phyloP scores from a whole-genome alignment of 148 eudicot genomes.

The Camellia japonica region DNA sequence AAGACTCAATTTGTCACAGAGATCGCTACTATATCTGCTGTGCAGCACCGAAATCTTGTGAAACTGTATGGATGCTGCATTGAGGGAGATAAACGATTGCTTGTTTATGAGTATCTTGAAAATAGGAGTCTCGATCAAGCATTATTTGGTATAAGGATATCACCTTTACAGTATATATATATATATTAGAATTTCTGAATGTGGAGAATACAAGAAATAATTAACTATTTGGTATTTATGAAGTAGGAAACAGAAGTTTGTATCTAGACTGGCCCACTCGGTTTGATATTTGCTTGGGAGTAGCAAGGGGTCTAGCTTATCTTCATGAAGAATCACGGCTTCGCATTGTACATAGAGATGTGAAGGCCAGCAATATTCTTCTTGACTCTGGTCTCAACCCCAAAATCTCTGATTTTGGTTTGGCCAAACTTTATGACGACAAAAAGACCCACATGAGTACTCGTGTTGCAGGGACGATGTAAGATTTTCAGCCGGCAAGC shows the following conservation, averaged over 20 bases:
- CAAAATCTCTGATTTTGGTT: too few relatives aligned
- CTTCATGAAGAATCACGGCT: too few relatives aligned
- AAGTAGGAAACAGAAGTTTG: too few relatives aligned
- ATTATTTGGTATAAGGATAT: constrained; percentile 54
- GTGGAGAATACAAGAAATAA: background rate
- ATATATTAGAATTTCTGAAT: background rate
- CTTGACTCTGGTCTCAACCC: too few relatives aligned
- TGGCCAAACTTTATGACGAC: too few relatives aligned
- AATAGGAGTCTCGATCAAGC: constrained; percentile 90
- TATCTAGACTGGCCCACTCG: too few relatives aligned
- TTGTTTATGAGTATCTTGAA: constrained; percentile 83
- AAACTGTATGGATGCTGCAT: constrained; percentile 82
- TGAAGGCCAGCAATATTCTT: too few relatives aligned
- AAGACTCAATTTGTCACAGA: constrained; percentile 78
- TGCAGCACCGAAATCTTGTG: constrained; percentile 85
- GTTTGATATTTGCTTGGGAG: too few relatives aligned
- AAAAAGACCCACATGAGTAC: too few relatives aligned
- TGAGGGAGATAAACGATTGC: constrained; percentile 67
- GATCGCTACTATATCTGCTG: constrained; percentile 80
- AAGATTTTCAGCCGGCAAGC: background rate
- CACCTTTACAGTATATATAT: background rate
- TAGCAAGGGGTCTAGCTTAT: too few relatives aligned
- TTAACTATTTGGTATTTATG: constrained; percentile 7
- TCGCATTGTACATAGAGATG: too few relatives aligned
- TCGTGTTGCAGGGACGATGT: too few relatives aligned